Base-by-base conservation (phyloP, 176 grass and related monocot species). In the Paspalum vaginatum region DNA sequence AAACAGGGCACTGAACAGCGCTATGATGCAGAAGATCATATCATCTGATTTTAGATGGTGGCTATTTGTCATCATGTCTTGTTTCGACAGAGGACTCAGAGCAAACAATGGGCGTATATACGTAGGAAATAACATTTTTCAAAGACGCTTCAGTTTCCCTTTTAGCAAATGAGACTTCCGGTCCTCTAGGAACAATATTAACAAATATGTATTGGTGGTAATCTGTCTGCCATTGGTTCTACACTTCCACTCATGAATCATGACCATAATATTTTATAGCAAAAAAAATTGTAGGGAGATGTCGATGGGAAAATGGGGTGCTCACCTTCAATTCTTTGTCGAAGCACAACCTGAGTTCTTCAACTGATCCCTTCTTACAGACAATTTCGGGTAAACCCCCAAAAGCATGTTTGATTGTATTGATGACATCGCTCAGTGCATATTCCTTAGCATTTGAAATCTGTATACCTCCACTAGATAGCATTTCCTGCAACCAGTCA, bases 301-400 rank as follows among this genome's bases (percentile, higher is more conserved):
- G 59, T 64, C 49, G 20, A 41, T 37, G 6, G 13, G 21, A 13
- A 71, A 87, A 82, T 63, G 25, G 20, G 84, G 56, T 60, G 41
- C 75, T 84, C 32, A 98, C 95, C 90, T 91, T 90, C 68, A 95
- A 88, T 86, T 98, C 86, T 81, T 98, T 98, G 80, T 89, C 65
- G 22, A 98, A 95, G 84, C 95, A 98, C 79, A 98, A 83, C 73
- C 88, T 95, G 45, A 95, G 81, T 89, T 98, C 95, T 85, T 91
- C 0, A 50, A 98, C n/a, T 43, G 95, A 92, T 41, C 88, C 92
- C 27, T 68, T 80, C 62, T 83, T 98, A 68, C 95, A 98, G 39
- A 89, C 41, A 65, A 98, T 83, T 50, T 87, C 78, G 0, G 92
- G 92, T 25, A 75, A 78, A 51, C 86, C 92, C 46, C 95, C 92